phyloP scores from a whole-genome alignment of 371 early-diverging fungal genomes.

The Mortierella sp. region DNA sequence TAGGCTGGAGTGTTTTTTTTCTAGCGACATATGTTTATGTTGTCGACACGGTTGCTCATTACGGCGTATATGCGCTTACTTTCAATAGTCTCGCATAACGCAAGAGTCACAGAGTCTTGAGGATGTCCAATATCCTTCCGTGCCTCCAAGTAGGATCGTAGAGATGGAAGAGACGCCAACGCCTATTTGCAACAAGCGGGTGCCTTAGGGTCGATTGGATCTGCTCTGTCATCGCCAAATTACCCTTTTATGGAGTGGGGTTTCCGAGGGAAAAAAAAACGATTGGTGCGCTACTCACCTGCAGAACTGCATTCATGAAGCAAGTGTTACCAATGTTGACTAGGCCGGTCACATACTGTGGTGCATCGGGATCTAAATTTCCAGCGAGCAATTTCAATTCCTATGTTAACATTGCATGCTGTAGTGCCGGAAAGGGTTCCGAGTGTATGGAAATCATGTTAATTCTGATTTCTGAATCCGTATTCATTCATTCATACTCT shows the following conservation, averaged over 20 bases:
- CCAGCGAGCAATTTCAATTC: not conserved
- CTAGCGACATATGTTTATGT: too few relatives aligned
- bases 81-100: conserved; percentile 41
- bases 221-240: too few relatives aligned
- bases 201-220: not conserved
- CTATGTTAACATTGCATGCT: not conserved
- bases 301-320: conserved; percentile 90
- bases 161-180: conserved; percentile 43
- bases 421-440: not conserved
- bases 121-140: conserved; percentile 42
- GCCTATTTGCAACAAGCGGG: conserved; percentile 17
- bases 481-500: not conserved
- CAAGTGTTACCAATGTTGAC: conserved; percentile 92
- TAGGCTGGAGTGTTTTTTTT: too few relatives aligned
- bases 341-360: conserved; percentile 69
- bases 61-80: conserved; percentile 15
- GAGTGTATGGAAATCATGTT: too few relatives aligned
- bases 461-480: not conserved
- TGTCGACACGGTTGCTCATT: not conserved
- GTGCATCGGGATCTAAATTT: not conserved
- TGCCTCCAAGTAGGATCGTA: conserved; percentile 31
- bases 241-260: too few relatives aligned
- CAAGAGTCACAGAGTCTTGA: conserved; percentile 39
- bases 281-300: too few relatives aligned
- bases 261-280: too few relatives aligned